phyloP scores from a whole-genome alignment of 129 eudicot species.

The Erigeron canadensis region DNA sequence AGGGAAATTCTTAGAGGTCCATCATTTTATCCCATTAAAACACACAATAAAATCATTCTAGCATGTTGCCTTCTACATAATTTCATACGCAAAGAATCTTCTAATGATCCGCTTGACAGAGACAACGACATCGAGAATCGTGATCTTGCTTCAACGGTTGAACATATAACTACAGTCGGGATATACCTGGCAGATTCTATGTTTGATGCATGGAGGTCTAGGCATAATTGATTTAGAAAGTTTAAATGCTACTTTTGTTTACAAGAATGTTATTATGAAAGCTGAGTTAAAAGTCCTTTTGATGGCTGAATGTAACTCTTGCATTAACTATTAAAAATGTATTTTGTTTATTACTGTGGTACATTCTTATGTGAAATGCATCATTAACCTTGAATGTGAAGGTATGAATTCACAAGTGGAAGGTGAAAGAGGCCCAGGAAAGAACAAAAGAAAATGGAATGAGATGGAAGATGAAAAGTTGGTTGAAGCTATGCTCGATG shows the following conservation, averaged over 20 bases:
- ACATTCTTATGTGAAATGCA: background rate
- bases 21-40: background rate
- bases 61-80: background rate
- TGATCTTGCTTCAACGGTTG: constrained; percentile 1
- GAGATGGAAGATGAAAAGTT: background rate
- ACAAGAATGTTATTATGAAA: background rate
- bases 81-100: background rate
- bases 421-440: background rate
- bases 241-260: too few relatives aligned
- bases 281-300: background rate
- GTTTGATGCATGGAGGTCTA: constrained; percentile 1
- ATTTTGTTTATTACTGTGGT: background rate
- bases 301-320: background rate
- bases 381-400: background rate
- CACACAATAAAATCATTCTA: background rate
- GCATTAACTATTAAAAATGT: background rate
- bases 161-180: background rate
- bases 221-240: background rate
- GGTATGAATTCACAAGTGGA: background rate
- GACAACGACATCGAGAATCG: background rate
- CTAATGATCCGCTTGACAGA: background rate
- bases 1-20: background rate
- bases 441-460: background rate
- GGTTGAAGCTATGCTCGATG: background rate
- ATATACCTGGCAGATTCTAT: background rate